Base-by-base conservation (phyloP, 306 rosid genomes). In the Trifolium repens region DNA sequence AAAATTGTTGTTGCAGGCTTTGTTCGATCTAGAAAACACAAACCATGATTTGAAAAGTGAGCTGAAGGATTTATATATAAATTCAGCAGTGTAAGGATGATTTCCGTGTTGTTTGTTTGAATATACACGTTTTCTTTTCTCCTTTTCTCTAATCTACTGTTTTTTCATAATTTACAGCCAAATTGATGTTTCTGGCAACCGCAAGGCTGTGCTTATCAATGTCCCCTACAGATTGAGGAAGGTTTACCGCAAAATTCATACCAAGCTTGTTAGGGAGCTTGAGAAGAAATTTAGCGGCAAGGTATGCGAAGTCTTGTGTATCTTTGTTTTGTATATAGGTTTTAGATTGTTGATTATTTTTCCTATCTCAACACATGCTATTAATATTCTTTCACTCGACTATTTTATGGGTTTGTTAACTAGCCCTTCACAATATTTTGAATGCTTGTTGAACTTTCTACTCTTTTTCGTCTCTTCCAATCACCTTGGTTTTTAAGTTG, bases 231-330 rank as follows among this genome's bases (percentile, higher is more conserved):
- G 98, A 75, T 69, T 93, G 77, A 86, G 98, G 87, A 93, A 93
- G 77, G 88, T 91, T 9, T 93, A 72, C 79, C 80, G 96, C 72
- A 93, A 93, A 83, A 89, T 90, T 62, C 96, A 93, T 73, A 81
- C 85, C 57, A 84, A 85, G 87, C 96, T 93, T 52, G 94, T 90
- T 16, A 87, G 98, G 83, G 98, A 93, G 89, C 96, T 93, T 17
- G 98, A 93, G 84, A 93, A 93, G 83, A 93, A 93, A 67, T 89
- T 93, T 65, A 93, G 98, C 1, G 98, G 98, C 3, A 90, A 93
- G 94, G 98, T 93, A 49, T 17, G 43, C 7, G n/a, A 40, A 63
- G 59, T 12, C 37, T 54, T 26, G 0, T 11, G 26, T 67, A 24
- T 37, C 7, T 22, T 50, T n/a, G 32, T 54, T 32, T 59, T 9